Base-by-base conservation (phyloP, 345 rosid genomes). In the Carallia pectinifolia region DNA sequence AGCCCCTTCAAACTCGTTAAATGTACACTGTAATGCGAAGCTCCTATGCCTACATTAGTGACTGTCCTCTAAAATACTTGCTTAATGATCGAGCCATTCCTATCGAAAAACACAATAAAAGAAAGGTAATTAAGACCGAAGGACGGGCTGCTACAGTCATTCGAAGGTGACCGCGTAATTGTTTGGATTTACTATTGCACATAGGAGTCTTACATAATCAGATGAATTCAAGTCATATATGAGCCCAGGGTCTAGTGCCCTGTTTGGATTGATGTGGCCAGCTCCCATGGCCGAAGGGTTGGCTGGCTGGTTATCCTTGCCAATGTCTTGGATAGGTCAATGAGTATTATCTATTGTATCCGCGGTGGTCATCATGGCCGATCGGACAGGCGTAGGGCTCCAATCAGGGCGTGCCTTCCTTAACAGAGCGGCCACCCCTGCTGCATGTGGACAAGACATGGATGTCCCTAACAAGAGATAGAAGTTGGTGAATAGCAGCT, bases 371-470 rank as follows among this genome's bases (percentile, higher is more conserved):
- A 88, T 84, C 60, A 88, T 78, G 52, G 90, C 92, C 1, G 90
- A 88, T 33, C 92, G 79, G 55, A 88, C 78, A 7, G 90, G 86
- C 0, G 88, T 86, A 0, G 90, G 88, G 61, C 83, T 84, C 88
- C 92, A 88, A 5, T 84, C 82, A 0, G 88, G 84, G 52, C 81
- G 82, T 27, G 82, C 83, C 23, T 74, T 85, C 59, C 71, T 85
- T 17, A 88, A 16, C 27, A 85, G 83, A 0, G 89, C 86, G 1
- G 80, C 90, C 6, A 85, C 76, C 53, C 90, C 92, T 4, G 89
- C 72, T 5, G 74, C 79, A 55, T 82, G 86, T 0, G 92, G 92
- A 67, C 88, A 82, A 3, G 92, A 58, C 90, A 85, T 85, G 10
- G 89, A 86, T 44, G 92, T 85, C 0, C 88, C 90, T 0, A 88